Evolutionary conservation across 1,284 basidiomycete genomes (phyloP), one percentile per base, ranked within the genome.

Genomic region (Albatrellus sp.): DNA sequence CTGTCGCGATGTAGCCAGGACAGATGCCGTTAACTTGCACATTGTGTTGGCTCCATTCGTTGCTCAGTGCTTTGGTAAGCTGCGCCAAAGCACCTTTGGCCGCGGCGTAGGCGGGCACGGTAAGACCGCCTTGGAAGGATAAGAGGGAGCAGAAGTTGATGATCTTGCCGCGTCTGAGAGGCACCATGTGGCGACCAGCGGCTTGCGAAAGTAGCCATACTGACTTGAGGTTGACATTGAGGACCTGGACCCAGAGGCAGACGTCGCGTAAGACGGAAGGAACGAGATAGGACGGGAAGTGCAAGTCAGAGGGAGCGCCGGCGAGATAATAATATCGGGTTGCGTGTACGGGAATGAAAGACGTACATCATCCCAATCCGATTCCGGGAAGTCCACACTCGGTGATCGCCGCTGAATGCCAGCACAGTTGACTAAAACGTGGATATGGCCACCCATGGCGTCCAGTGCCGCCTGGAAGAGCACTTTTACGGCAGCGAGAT

Each of bases 391-490:
- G 54, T 78, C 72, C 54, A 89, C 76, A 36, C 80, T 80, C 46
- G 87, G 85, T 46, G 83, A 79, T 61, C 90, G 71, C 56, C 90
- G 73, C 62, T 96, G 91, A 55, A 97, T 96, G 40, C 92, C 93
- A 45, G 88, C 93, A 60, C 91, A 96, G 64, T 97, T 94, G 60
- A 97, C 77, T 40, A 97, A 75, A 53, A 96, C 72, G 60, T 96
- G 80, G 52, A 97, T 81, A 45, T 76, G 66, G 40, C 72, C 75
- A 37, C 67, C 73, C 68, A 82, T 75, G 47, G 69, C 62, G 40
- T 73, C 64, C 14, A 82, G 66, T 20, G 89, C 85, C 43, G 68
- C 66, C 43, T 73, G 67, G 57, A 90, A 82, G 50, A 87, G 63
- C 31, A 59, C 57, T 54, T 74, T 79, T 52, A 94, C 86, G 28